These are phyloP conservation scores for Boletus fagicola DNA, from an alignment of 768 basidiomycete species.

Conservation along the genomic window DNA sequence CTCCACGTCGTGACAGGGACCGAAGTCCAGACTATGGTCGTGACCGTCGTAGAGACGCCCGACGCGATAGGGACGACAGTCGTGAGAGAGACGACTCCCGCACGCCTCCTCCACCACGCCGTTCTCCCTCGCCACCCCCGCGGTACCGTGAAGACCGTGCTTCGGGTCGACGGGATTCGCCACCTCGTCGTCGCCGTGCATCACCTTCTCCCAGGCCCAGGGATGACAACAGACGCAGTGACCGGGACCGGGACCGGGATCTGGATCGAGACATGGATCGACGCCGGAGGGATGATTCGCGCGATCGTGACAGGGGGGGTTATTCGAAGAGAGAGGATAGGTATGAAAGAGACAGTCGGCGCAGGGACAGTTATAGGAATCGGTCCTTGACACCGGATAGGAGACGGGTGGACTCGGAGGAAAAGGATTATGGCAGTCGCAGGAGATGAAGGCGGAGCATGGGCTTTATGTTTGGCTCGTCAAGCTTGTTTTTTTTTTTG, in stretches of 20 bases:
- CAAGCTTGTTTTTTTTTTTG: not conserved
- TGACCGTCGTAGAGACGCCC: slow-evolving; percentile 19
- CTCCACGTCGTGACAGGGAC: slow-evolving; percentile 31
- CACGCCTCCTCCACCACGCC: slow-evolving; percentile 34
- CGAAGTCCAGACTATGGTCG: slow-evolving; percentile 21
- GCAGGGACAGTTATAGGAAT: slow-evolving; percentile 18
- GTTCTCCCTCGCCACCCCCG: slow-evolving; percentile 27
- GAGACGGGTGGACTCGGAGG: slow-evolving; percentile 22
- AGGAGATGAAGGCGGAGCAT: slow-evolving; percentile 16
- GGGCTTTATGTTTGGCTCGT: not conserved
- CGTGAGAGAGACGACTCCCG: slow-evolving; percentile 34
- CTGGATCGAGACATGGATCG: slow-evolving; percentile 26
- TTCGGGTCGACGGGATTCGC: slow-evolving; percentile 25
- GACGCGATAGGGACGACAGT: slow-evolving; percentile 17
- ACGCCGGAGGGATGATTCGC: slow-evolving; percentile 28
- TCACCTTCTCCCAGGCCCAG: slow-evolving; percentile 27
- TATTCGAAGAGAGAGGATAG: slow-evolving; percentile 21
- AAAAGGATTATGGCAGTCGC: slow-evolving; percentile 21
- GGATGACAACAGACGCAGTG: slow-evolving; percentile 13
- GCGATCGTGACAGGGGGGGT: slow-evolving; percentile 20
- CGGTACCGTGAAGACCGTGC: slow-evolving; percentile 26
- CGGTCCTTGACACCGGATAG: slow-evolving; percentile 30
- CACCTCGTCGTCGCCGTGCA: slow-evolving; percentile 21
- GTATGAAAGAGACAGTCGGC: slow-evolving; percentile 23
- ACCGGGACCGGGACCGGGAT: slow-evolving; percentile 6